Conservation (phyloP, 176 grass and related monocot genomes). For the Triticum dicoccoides region DNA sequence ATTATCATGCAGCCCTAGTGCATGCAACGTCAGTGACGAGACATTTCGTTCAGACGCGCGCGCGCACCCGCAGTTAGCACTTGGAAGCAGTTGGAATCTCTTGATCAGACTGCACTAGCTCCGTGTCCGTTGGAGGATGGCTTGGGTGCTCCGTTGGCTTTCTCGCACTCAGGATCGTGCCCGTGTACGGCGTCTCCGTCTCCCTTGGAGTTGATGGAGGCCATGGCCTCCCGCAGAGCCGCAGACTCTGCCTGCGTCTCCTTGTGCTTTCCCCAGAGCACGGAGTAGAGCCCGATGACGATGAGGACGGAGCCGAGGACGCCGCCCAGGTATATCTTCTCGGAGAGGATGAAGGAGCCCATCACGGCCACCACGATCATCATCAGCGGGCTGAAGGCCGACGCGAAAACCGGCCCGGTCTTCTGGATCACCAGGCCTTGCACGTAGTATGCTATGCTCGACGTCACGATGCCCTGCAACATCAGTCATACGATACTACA, state of each 20-base stretch:
- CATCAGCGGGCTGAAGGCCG: constrained; percentile 99
- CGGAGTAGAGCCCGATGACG: constrained; percentile 77
- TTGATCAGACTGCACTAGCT: constrained; percentile 42
- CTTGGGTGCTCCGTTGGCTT: constrained; percentile 34
- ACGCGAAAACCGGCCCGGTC: constrained; percentile 92
- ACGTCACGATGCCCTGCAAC: constrained; percentile 88
- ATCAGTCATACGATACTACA: neutral
- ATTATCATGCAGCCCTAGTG: constrained; percentile 45
- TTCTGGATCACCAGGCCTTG: constrained; percentile 92
- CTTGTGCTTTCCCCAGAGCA: constrained; percentile 92
- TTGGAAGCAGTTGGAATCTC: constrained; percentile 15
- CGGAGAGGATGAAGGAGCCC: constrained; percentile 95
- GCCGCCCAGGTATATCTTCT: constrained; percentile 86
- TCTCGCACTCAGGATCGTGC: constrained; percentile 46
- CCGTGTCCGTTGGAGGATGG: constrained; percentile 41
- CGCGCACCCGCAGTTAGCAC: constrained; percentile 14
- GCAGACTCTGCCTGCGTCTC: constrained; percentile 46
- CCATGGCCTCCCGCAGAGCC: constrained; percentile 27
- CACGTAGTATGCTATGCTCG: constrained; percentile 96
- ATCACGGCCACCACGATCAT: constrained; percentile 98
- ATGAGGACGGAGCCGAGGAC: constrained; percentile 79
- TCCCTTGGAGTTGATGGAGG: neutral
- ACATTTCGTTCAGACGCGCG: neutral
- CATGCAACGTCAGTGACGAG: constrained; percentile 36
- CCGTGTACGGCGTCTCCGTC: constrained; percentile 18